Base-by-base conservation (phyloP, 352 stramenopile species). In the Phytophthora litchii region DNA sequence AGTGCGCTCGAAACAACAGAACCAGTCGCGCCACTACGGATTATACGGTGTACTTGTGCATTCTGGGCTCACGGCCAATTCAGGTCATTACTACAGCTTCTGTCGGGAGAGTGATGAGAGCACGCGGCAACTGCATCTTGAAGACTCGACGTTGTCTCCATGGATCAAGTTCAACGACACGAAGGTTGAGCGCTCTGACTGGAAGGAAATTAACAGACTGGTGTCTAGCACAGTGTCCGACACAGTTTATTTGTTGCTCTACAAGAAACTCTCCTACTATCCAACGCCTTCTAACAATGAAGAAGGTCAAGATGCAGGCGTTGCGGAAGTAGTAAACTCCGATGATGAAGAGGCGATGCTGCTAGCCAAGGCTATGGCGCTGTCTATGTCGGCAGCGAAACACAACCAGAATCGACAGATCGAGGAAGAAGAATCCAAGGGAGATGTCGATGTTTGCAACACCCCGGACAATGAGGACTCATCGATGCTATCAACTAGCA, bases 91-190 rank as follows among this genome's bases (percentile, higher is more conserved):
- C 57, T 97, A 95, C 61, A 92, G 84, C 20, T 97, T 91, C 45
- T 95, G 88, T 61, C 84, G 90, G 0, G 78, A 93, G 45, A 94
- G 78, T 49, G 74, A 91, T 23, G 83, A 89, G 25, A 74, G 68
- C 19, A 78, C 74, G n/a, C 60, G 74, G 13, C 70, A 95, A 35
- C 54, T 97, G 29, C 83, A 96, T 47, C 44, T 92, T 4, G 74
- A 93, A 34, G 89, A 97, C 57, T 85, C 87, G 3, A 43, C 78
- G 12, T 44, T 78, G n/a, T 79, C 85, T 12, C 89, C 90, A 8
- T 97, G 90, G 90, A 90, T 96, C 50, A 96, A 96, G 41, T 96
- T 97, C 21, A 97, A 97, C 56, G 90, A 97, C 67, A 87, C 64
- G 34, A 90, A 88, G 41, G 81, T 97, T 8, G 73, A 90, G 50